Conservation (phyloP, 2,329 filamentous ascomycete species). For the Phoma sp. region DNA sequence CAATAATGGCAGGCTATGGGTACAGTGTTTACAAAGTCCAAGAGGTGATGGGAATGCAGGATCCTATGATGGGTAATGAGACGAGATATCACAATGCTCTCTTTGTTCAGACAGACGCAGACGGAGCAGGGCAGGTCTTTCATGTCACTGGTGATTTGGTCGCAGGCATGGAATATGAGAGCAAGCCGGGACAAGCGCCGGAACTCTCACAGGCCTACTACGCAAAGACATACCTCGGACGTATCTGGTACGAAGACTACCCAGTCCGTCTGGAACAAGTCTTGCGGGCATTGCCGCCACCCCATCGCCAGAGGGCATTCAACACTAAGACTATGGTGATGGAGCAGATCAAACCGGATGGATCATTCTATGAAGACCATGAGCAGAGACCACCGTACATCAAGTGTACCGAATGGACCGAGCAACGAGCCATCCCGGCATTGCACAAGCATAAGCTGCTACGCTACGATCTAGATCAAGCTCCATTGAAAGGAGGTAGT, state of each 20-base stretch:
- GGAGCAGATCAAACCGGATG: slow-evolving; percentile 4
- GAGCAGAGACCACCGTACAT: slow-evolving; percentile 2
- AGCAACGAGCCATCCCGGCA: slow-evolving; percentile 8
- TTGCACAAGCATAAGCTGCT: slow-evolving; percentile 7
- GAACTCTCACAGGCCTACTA: slow-evolving; percentile 9
- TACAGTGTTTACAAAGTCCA: too few species aligned
- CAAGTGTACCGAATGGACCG: slow-evolving; percentile 1
- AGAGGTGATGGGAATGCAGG: too few species aligned
- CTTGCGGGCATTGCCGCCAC: slow-evolving; percentile 2
- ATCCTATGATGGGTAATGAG: neutral
- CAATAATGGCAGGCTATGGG: too few species aligned
- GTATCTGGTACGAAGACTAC: slow-evolving; percentile 7
- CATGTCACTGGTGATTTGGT: neutral
- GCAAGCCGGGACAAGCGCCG: neutral
- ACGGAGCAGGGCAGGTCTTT: neutral
- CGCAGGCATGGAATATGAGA: too few species aligned
- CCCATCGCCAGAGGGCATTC: slow-evolving; percentile 6
- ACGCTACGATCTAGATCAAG: slow-evolving; percentile 1
- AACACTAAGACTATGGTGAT: slow-evolving; percentile 5
- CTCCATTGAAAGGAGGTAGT: neutral
- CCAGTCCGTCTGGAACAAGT: slow-evolving; percentile 3
- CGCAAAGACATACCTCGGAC: slow-evolving; percentile 8
- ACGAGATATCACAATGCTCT: neutral
- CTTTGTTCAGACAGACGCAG: neutral
- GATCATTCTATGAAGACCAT: slow-evolving; percentile 1